Conservation (phyloP, 257 asterid genomes). For the Solanum paucissectum region DNA sequence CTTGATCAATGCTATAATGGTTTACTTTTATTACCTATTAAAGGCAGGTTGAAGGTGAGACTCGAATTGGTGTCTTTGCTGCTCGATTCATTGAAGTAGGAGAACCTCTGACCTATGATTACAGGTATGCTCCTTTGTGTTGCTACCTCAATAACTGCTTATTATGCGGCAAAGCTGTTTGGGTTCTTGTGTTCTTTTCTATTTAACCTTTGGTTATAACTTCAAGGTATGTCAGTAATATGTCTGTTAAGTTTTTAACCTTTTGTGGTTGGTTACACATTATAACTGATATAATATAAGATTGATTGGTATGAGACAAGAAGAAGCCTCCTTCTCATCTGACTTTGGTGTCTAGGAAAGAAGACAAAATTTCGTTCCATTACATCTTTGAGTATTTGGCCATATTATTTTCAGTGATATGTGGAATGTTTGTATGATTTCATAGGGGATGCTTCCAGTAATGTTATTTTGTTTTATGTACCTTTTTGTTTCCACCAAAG, state of each 20-base stretch:
- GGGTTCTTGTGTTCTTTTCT: background rate
- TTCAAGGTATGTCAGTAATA: background rate
- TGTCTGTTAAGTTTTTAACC: background rate
- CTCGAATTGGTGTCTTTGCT: slow-evolving; percentile 90
- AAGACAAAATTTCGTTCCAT: background rate
- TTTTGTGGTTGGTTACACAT: background rate
- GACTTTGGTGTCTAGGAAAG: background rate
- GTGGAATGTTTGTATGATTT: background rate
- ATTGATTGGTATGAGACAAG: background rate
- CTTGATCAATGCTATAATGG: background rate
- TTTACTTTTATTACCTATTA: slow-evolving; percentile 1
- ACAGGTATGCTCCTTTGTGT: slow-evolving; percentile 42
- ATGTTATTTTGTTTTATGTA: background rate
- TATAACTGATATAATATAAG: background rate
- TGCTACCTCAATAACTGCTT: background rate
- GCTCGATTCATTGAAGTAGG: slow-evolving; percentile 58
- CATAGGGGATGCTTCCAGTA: background rate
- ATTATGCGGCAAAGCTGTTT: background rate
- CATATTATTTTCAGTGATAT: background rate
- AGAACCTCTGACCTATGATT: slow-evolving; percentile 87
- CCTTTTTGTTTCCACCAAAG: background rate
- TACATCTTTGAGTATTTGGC: background rate
- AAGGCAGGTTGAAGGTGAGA: slow-evolving; percentile 92
- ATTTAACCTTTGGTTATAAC: background rate
- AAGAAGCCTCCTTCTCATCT: background rate